Evolutionary conservation across 768 basidiomycete species (phyloP).

Genomic region (Suillus sp.): DNA sequence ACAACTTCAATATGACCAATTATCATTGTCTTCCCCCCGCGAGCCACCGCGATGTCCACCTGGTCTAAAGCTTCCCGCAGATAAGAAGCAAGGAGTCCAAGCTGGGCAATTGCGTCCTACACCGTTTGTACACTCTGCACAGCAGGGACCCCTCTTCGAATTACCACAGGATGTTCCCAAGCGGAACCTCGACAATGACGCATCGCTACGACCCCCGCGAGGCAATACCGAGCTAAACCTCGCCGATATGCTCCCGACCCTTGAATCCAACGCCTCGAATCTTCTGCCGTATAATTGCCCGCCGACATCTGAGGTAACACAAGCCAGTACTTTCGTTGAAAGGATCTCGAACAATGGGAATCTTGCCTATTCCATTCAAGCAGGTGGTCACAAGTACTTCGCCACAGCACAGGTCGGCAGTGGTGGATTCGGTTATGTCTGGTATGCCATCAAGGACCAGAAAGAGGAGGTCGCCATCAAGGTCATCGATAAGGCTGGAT

Average conservation of each 20-base stretch:
- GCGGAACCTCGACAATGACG: neutral
- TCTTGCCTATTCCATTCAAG: constrained; percentile 2
- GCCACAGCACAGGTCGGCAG: constrained; percentile 11
- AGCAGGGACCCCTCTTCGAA: neutral
- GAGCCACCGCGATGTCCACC: no score
- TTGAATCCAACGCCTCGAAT: neutral
- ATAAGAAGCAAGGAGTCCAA: neutral
- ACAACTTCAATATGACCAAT: neutral
- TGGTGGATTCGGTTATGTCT: constrained; percentile 16
- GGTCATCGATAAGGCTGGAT: constrained; percentile 11
- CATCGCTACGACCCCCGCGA: neutral
- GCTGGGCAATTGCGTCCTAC: neutral
- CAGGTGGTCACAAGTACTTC: constrained; percentile 9
- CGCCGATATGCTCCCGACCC: neutral
- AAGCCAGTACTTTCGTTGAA: neutral
- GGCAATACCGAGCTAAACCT: neutral
- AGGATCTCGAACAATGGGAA: neutral
- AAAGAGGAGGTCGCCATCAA: constrained; percentile 18
- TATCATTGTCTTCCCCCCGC: neutral
- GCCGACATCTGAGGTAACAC: neutral
- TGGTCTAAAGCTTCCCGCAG: neutral
- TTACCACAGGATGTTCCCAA: neutral
- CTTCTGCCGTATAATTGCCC: neutral
- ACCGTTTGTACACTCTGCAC: neutral
- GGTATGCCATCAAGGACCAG: constrained; percentile 12